Base-by-base conservation (phyloP, 1,284 basidiomycete genomes). In the Rhodotorula sp. region DNA sequence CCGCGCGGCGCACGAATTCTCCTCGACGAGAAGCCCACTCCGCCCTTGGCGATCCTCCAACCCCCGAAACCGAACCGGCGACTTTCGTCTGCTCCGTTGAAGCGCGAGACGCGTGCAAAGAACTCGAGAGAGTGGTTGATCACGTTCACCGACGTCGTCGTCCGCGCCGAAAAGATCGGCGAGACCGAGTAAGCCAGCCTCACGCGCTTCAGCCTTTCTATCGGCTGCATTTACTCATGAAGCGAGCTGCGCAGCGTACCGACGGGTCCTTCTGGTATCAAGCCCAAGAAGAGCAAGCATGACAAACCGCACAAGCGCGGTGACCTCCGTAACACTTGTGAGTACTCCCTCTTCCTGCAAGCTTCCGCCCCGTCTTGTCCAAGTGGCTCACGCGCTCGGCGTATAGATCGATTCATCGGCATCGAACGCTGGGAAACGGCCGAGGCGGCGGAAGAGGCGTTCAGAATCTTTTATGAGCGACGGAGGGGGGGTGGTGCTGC, bases 131-230 rank as follows among this genome's bases (percentile, higher is more conserved):
- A 89, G 62, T 99, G 95, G 95, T 84, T 95, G 65, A 91, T 99
- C 0, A 86, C 88, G 20, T 98, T 99, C 83, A 94, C 94, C 66
- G 95, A 99, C 79, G 95, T 99, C 58, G 89, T 94, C 18, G 83
- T 99, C 57, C 86, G 93, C 62, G 98, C 95, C 80, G 92, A 95
- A 78, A 85, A 91, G 64, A 90, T 88, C 2, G 95, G 95, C 17
- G 90, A 89, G 15, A 99, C 95, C 0, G 89, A 88, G 69, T 71
- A 30, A 61, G 69, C 48, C 26, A 20, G 15, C 18, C 7, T 17
- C 33, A 33, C n/a, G 3, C 12, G 12, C 30, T 15, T 53, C 3
- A 6, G 42, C 7, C n/a, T 53, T 17, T 24, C 14, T 8, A 20
- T 15, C n/a, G 1, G 20, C 2, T n/a, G 18, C 37, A 42, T 42